Evolutionary conservation across 1,284 basidiomycete genomes (phyloP), one percentile per base, ranked within the genome.

Genomic region (Gymnopus androsaceus): DNA sequence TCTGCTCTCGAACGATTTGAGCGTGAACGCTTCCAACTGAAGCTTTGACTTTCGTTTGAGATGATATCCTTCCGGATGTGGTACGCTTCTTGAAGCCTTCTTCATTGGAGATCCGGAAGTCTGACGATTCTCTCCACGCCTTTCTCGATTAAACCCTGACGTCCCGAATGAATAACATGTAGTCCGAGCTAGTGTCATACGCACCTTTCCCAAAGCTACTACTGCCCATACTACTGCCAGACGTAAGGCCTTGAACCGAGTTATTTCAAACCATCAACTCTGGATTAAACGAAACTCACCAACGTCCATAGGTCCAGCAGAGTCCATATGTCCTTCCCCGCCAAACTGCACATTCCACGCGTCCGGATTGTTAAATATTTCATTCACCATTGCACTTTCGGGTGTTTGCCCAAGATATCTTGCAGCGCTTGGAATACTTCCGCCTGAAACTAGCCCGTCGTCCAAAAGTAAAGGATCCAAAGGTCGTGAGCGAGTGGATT

Each of bases 311-410:
- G 40, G 31, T 50, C 28, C 41, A 23, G 28, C 46, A 40, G 44
- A 44, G 19, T 55, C 19, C 34, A 11, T 30, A 36, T 36, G 23
- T 34, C 12, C 36, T 37, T 50, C 30, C 12, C 34, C 49, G 27
- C 15, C 44, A 38, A 46, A 21, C 17, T 40, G 37, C 12, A 55
- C 37, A 34, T 50, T 51, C 57, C 57, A 59, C 25, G 54, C 55
- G 30, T 52, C 42, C 14, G 57, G 57, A 44, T 59, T 54, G 34
- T 59, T 59, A 25, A 59, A 55, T 30, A 59, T 59, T 33, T 52
- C 50, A 25, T 59, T 50, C 19, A 54, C 57, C 41, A 49, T 41
- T n/a, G 54, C 54, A 31, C 54, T 56, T 45, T 49, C 47, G 17
- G 54, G 54, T 34, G 54, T 36, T 45, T 45, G 33, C 28, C 40